Evolutionary conservation across 2,329 filamentous ascomycete genomes (phyloP).

Genomic region (Colletotrichum gloeosporioides): DNA sequence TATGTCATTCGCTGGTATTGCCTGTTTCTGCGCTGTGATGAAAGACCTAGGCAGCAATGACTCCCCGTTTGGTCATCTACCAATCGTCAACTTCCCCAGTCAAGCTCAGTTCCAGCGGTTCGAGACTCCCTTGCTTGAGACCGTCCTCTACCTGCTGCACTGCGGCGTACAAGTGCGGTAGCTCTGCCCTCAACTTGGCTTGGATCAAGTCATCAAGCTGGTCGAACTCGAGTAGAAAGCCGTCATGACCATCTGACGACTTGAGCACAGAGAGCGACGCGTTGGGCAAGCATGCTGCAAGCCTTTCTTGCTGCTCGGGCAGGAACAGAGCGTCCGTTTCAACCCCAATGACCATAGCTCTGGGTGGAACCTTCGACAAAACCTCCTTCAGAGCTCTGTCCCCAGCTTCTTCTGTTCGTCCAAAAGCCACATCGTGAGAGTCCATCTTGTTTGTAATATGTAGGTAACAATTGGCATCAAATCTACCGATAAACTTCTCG

Average conservation of each 20-base stretch:
- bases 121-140: not conserved
- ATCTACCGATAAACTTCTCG: constrained; percentile 40
- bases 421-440: constrained; percentile 37
- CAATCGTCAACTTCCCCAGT: constrained; percentile 45
- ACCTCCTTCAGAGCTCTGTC: constrained; percentile 27
- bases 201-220: constrained; percentile 31
- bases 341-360: constrained; percentile 37
- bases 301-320: constrained; percentile 33
- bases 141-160: not conserved
- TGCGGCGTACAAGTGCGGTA: not conserved
- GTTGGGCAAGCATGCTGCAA: constrained; percentile 33
- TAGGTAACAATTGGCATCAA: constrained; percentile 44
- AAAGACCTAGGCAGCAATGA: not conserved
- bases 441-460: constrained; percentile 43
- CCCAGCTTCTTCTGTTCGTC: constrained; percentile 41
- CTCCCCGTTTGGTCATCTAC: constrained; percentile 56
- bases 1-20: not conserved
- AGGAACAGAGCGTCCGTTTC: constrained; percentile 38
- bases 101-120: not conserved
- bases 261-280: constrained; percentile 31
- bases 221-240: constrained; percentile 41
- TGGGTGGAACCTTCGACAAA: constrained; percentile 26
- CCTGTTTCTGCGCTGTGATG: not conserved
- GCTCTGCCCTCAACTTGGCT: constrained; percentile 17
- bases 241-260: constrained; percentile 38